Percentiles rank a stretch among this genome's conserved stretches.
Conservation (phyloP, 768 basidiomycete species). For the Cyclocybe cylindracea region DNA sequence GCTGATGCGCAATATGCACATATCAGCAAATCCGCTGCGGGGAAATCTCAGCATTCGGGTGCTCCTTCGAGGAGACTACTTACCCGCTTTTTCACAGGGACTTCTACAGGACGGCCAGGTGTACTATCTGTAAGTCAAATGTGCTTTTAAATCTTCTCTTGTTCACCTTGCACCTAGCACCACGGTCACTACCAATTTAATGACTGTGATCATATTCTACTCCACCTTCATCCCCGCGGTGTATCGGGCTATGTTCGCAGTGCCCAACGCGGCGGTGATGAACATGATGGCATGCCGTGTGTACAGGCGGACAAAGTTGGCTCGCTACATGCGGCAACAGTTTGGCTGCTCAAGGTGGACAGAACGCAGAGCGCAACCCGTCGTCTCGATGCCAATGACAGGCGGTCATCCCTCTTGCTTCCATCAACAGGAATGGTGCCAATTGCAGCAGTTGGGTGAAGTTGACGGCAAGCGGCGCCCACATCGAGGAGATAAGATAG, state of each 20-base stretch:
- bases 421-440: too few relatives aligned
- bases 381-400: too few relatives aligned
- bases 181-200: slow-evolving; percentile 1
- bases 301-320: slow-evolving; percentile 2
- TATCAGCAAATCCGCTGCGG: not conserved
- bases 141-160: not conserved
- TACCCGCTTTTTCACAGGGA: slow-evolving; percentile 21
- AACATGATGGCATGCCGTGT: slow-evolving; percentile 9
- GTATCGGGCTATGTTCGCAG: not conserved
- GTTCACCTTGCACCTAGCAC: not conserved
- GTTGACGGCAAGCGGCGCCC: too few relatives aligned
- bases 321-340: too few relatives aligned
- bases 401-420: too few relatives aligned
- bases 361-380: too few relatives aligned
- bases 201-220: not conserved
- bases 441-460: too few relatives aligned
- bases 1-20: slow-evolving; percentile 11
- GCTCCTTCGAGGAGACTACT: slow-evolving; percentile 11
- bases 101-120: slow-evolving; percentile 27
- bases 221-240: not conserved
- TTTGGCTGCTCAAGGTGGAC: too few relatives aligned
- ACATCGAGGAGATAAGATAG: too few relatives aligned
- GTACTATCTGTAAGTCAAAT: slow-evolving; percentile 28
- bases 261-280: slow-evolving; percentile 5
- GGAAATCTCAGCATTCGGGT: slow-evolving; percentile 2